Evolutionary conservation across 345 rosid species (phyloP).

Genomic region (Melaleuca alternifolia): DNA sequence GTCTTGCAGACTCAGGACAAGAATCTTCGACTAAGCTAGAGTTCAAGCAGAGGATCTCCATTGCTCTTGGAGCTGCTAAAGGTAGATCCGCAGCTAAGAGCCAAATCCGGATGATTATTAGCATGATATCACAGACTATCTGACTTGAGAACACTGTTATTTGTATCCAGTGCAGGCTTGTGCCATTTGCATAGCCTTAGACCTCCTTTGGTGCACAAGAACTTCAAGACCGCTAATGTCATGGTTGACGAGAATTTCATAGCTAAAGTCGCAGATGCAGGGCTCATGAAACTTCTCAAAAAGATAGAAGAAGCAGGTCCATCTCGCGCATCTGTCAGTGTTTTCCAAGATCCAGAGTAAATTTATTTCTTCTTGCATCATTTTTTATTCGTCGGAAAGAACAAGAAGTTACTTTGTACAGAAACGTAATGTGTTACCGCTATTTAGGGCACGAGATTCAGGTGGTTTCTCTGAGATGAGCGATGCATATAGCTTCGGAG

Average conservation of each 20-base stretch:
- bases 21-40: slow-evolving; percentile 36
- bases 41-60: slow-evolving; percentile 52
- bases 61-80: slow-evolving; percentile 64
- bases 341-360: slow-evolving; percentile 61
- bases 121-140: background rate
- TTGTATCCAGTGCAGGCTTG: slow-evolving; percentile 37
- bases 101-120: background rate
- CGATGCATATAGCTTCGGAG: slow-evolving; percentile 61
- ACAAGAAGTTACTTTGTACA: background rate
- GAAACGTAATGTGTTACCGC: background rate
- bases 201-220: slow-evolving; percentile 57
- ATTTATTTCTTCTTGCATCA: background rate
- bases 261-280: slow-evolving; percentile 52
- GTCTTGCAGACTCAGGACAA: slow-evolving; percentile 22
- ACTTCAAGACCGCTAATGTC: slow-evolving; percentile 61
- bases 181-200: slow-evolving; percentile 39
- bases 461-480: slow-evolving; percentile 32
- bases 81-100: slow-evolving; percentile 19
- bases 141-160: background rate
- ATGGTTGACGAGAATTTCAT: slow-evolving; percentile 57
- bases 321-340: slow-evolving; percentile 16
- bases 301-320: slow-evolving; percentile 43
- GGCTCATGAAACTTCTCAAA: slow-evolving; percentile 32
- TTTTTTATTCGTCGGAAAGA: background rate
- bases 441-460: slow-evolving; percentile 22